Base-by-base conservation (phyloP, 208 protist species). In the Wallacemonas sp. region DNA sequence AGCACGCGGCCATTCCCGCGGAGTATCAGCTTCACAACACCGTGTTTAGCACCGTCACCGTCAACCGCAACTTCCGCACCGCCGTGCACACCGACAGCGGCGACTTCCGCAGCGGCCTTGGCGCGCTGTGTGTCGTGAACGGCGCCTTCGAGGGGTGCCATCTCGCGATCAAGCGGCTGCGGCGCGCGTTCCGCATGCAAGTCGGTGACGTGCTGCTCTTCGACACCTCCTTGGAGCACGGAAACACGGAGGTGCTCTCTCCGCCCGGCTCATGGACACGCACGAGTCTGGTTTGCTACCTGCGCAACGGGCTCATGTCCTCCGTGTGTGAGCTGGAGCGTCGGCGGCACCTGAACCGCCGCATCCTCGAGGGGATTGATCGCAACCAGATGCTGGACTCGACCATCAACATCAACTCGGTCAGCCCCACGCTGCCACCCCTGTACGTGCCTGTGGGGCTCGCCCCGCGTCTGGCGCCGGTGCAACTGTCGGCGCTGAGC, bases 11-110 rank as follows among this genome's bases (percentile, higher is more conserved):
- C 44, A 96, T 96, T 65, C 90, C 93, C 6, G 44, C 73, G 2
- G 68, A 76, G 54, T 92, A 84, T 67, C 81, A 87, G 61, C 68
- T 97, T 6, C 87, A 80, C 65, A 78, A 76, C 19, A 96, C 90
- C 17, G 90, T 92, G 0, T 97, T 97, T 74, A 94, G 88, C 72
- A 97, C 93, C 32, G 68, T 96, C 44, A 96, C 90, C 11, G 90
- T 97, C 4, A 97, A 97, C 66, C 62, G 73, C 52, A 91, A 93
- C 65, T 97, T 97, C 67, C 72, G 93, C 44, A 96, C 90, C 11
- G 90, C 90, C 9, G 83, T 90, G 34, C 93, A 97, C 73, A 89
- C 79, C 1, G 93, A 97, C 66, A 81, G 48, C 26, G 90, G 90
- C 11, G 93, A 96, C 55, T 97, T 97, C 65, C 71, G 80, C n/a